Base-by-base conservation (phyloP, 2,329 filamentous ascomycete genomes). In the Incumbomyces lentus region DNA sequence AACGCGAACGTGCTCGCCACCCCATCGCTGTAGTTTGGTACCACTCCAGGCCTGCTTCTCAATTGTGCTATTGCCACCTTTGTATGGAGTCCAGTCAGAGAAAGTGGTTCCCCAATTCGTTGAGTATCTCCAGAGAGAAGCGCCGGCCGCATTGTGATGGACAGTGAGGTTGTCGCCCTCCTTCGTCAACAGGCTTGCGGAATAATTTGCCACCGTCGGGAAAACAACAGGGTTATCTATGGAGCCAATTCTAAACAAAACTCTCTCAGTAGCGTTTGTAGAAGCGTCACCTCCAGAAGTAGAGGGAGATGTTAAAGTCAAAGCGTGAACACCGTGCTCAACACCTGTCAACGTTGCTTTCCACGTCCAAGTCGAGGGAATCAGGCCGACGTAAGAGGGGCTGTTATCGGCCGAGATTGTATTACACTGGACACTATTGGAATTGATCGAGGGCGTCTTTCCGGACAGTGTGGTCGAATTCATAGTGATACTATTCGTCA, bases 71-170 rank as follows among this genome's bases (percentile, higher is more conserved):
- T 75, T 74, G 3, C 68, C 70, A 31, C 73, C 71, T n/a, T 55
- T 58, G 57, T 82, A 82, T 8, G 68, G 61, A 17, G 66, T 58
- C 79, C 79, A 83, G 2, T 74, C 59, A 36, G 73, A 79, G 66
- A 75, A 83, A 0, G 68, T 67, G 2, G 70, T 74, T 11, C 74
- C 78, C 69, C 74, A 83, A 48, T 78, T 78, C 29, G 74, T 72
- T 14, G 75, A 77, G 58, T 79, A 82, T 8, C 79, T 75, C 64
- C 73, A 82, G 53, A 72, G 71, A 55, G 78, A 73, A 7, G 79
- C 79, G 17, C 79, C 79, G 7, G 76, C 63, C 4, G 79, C 79
- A 45, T 70, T 69, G 54, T 82, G 79, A n/a, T 69, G 64, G 45
- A 82, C 63, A 41, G 66, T 72, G 35, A 74, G 65, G 35, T 57